Percentiles rank a stretch among this genome's conserved stretches.
phyloP scores from a whole-genome alignment of 2,329 filamentous ascomycete species.

The Paecilomyces variotii region DNA sequence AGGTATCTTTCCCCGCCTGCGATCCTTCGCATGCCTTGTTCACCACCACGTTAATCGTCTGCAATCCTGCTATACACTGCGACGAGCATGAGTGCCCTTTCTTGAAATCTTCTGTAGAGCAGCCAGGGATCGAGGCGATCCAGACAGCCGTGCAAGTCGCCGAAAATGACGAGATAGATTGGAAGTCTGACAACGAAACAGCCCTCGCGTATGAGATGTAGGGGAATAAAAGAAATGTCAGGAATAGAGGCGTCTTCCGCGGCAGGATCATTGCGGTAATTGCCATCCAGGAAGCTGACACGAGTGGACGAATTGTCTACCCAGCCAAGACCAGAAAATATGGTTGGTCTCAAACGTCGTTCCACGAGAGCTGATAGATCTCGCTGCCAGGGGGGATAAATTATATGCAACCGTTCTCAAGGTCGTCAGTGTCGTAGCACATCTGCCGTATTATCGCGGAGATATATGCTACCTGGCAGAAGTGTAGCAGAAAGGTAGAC shows the following conservation, averaged over 20 bases:
- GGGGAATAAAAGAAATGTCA: not conserved
- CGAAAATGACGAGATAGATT: not conserved
- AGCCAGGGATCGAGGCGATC: not conserved
- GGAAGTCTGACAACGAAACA: not conserved
- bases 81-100: conserved; percentile 1
- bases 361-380: not conserved
- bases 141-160: not conserved
- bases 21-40: conserved; percentile 1
- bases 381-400: not conserved
- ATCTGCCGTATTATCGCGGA: not conserved
- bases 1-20: not conserved
- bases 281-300: not conserved
- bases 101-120: not conserved
- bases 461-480: not conserved
- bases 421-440: not conserved
- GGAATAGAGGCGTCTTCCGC: not conserved
- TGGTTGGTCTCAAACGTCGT: not conserved
- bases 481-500: not conserved
- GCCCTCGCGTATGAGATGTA: not conserved
- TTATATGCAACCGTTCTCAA: not conserved
- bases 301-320: not conserved
- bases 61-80: not conserved
- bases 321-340: not conserved
- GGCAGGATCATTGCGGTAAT: not conserved
- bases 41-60: not conserved